Percentiles rank a stretch among this genome's conserved stretches.
phyloP scores from a whole-genome alignment of 345 rosid genomes.

The Lenwebbia sp. region DNA sequence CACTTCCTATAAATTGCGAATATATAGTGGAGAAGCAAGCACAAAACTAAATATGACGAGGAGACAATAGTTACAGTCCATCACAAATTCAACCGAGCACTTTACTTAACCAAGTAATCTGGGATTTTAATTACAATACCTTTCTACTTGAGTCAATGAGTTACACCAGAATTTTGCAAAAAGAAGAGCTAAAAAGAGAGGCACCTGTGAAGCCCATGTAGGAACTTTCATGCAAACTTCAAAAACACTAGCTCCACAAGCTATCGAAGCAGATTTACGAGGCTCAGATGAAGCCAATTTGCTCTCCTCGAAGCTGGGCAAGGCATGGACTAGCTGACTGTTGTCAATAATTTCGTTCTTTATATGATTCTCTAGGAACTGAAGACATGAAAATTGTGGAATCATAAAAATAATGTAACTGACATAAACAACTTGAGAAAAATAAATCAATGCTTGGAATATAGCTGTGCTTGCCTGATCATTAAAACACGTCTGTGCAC shows the following conservation, averaged over 20 bases:
- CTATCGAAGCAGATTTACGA: conserved; percentile 84
- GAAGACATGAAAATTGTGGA: conserved; percentile 11
- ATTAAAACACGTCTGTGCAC: conserved; percentile 95
- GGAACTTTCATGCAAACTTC: conserved; percentile 95
- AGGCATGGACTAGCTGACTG: conserved; percentile 59
- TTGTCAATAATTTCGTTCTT: conserved; percentile 85
- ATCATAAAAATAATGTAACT: not conserved
- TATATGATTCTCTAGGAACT: conserved; percentile 96
- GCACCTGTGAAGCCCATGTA: conserved; percentile 96
- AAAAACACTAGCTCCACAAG: conserved; percentile 89
- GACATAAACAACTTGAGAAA: not conserved
- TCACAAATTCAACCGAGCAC: not conserved
- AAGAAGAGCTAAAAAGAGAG: not conserved
- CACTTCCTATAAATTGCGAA: not conserved
- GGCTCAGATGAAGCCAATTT: conserved; percentile 51
- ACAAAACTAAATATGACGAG: not conserved
- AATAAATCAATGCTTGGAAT: not conserved
- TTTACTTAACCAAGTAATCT: not conserved
- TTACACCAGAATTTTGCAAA: not conserved
- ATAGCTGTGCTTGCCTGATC: conserved; percentile 64
- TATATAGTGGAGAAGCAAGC: not conserved
- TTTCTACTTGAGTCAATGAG: not conserved
- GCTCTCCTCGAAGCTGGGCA: conserved; percentile 43
- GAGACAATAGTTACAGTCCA: not conserved
- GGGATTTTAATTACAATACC: not conserved